Conservation (phyloP, 73 alveolate species). For the Paraurostyla sp. region DNA sequence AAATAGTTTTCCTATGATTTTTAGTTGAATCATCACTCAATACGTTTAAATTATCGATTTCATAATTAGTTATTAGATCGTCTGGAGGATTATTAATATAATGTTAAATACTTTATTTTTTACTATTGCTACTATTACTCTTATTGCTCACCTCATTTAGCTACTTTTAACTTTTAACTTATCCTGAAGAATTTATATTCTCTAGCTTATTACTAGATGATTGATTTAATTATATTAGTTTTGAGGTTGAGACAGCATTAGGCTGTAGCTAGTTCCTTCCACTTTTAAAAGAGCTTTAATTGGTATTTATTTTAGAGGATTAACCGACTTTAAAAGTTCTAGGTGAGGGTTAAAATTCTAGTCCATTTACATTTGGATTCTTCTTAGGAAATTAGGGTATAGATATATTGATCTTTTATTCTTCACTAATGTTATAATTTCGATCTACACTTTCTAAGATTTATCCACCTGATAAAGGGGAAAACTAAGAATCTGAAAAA, state of each 20-base stretch:
- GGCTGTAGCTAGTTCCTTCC: not conserved
- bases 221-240: not conserved
- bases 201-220: not conserved
- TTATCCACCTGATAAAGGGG: not conserved
- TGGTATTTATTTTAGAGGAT: not conserved
- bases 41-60: not conserved
- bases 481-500: not conserved
- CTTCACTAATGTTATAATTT: constrained; percentile 20
- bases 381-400: constrained; percentile 42
- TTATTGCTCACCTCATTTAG: not conserved
- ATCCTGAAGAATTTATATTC: not conserved
- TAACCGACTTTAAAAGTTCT: not conserved
- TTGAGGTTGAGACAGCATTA: not conserved
- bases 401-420: not conserved
- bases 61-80: not conserved
- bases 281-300: not conserved
- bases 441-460: not conserved
- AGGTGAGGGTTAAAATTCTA: constrained; percentile 6
- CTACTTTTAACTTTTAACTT: not conserved
- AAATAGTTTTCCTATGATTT: not conserved
- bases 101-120: no score
- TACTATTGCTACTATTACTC: no score
- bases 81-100: no score
- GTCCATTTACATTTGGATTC: not conserved
- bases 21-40: not conserved